Percentiles rank a stretch among this genome's conserved stretches.
These are phyloP conservation scores for Colletotrichum sp. DNA, from an alignment of 2,329 filamentous ascomycete species.

Conservation along the genomic window DNA sequence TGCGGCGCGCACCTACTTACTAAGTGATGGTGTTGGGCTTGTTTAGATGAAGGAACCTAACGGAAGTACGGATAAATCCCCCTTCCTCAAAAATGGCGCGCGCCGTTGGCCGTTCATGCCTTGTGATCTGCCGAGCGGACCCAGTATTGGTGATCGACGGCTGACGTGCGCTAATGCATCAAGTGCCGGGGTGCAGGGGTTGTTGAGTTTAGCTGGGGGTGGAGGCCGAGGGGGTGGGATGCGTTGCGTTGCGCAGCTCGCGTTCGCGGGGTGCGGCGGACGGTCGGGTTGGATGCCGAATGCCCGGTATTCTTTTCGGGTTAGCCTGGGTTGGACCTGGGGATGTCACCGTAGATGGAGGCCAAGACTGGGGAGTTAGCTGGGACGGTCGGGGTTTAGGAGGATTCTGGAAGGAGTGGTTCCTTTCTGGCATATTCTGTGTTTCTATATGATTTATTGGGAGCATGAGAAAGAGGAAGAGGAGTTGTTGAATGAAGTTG, in stretches of 20 bases:
- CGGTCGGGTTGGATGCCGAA: not conserved
- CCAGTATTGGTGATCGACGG: not conserved
- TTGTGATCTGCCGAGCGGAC: not conserved
- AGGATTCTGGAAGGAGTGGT: not conserved
- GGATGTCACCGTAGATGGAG: not conserved
- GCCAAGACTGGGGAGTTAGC: too few relatives aligned
- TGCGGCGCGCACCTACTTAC: not conserved
- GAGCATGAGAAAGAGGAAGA: not conserved
- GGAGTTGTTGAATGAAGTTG: not conserved
- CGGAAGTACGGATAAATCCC: not conserved
- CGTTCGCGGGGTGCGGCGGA: not conserved
- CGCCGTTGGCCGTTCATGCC: not conserved
- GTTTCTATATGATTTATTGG: fast-evolving
- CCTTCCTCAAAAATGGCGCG: not conserved
- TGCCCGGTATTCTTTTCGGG: not conserved
- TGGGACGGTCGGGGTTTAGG: not conserved
- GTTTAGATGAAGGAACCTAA: not conserved
- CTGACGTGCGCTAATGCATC: conserved; percentile 11
- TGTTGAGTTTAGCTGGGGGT: not conserved
- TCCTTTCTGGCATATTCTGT: not conserved
- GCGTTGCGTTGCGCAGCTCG: not conserved
- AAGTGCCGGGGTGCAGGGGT: not conserved
- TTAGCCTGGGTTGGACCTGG: not conserved
- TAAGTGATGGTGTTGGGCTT: not conserved
- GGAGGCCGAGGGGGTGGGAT: not conserved